These are phyloP conservation scores for Verticillium tricorpus DNA, from an alignment of 2,329 filamentous ascomycete species.

Conservation along the genomic window DNA sequence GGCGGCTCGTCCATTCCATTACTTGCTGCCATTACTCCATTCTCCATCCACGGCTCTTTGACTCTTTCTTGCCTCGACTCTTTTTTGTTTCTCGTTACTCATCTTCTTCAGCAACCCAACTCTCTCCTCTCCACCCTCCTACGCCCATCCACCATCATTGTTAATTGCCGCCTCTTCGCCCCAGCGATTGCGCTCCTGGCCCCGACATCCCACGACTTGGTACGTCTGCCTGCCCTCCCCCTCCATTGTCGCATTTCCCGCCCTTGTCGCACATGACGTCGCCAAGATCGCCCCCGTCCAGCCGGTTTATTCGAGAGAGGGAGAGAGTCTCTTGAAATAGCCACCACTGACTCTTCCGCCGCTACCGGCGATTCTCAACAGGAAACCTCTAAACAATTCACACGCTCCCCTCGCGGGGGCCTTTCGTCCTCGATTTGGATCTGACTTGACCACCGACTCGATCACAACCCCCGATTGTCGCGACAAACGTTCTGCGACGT, in stretches of 20 bases:
- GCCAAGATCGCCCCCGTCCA: not conserved
- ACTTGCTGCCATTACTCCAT: not conserved
- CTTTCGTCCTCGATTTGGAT: not conserved
- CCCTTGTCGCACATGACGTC: not conserved
- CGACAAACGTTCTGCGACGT: not conserved
- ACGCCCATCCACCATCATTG: not conserved
- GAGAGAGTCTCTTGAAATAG: not conserved
- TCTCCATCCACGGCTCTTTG: not conserved
- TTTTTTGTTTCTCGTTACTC: not conserved
- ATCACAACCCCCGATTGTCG: not conserved
- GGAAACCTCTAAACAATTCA: not conserved
- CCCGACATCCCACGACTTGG: not conserved
- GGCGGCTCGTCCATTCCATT: not conserved
- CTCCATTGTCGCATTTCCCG: not conserved
- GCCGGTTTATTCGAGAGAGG: not conserved
- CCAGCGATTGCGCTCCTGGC: not conserved
- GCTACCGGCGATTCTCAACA: not conserved
- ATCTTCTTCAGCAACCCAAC: not conserved
- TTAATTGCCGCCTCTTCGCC: not conserved
- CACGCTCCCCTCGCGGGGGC: not conserved
- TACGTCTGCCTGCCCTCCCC: not conserved
- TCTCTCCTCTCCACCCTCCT: not conserved
- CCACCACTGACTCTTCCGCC: not conserved
- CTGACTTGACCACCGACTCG: not conserved
- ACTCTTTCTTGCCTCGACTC: not conserved